Conservation (phyloP, 352 stramenopile genomes). For the Globisporangium nunn region DNA sequence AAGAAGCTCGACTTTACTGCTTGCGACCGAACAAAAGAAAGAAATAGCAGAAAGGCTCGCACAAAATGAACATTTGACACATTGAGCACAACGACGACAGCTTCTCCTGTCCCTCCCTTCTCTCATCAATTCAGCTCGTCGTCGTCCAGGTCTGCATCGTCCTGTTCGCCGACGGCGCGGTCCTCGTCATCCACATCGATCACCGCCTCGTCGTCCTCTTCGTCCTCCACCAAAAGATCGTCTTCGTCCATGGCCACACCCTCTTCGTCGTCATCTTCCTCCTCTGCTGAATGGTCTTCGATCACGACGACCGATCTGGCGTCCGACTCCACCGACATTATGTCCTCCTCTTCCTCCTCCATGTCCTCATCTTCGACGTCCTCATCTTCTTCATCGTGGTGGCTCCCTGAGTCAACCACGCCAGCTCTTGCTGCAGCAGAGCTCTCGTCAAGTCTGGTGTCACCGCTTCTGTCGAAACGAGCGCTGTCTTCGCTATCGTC, state of each 20-base stretch:
- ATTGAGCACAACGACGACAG: neutral
- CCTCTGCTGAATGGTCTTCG: constrained; percentile 10
- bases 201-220: constrained; percentile 19
- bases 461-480: neutral
- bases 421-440: neutral
- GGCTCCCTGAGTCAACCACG: neutral
- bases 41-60: neutral
- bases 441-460: neutral
- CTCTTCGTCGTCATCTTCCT: constrained; percentile 12
- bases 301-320: constrained; percentile 12
- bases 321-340: constrained; percentile 1
- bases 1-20: too few species aligned
- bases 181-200: constrained; percentile 36
- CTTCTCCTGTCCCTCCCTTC: neutral
- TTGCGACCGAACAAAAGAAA: neutral
- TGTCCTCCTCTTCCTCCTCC: constrained; percentile 25
- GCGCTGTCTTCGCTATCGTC: constrained; percentile 11
- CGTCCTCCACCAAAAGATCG: constrained; percentile 29
- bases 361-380: constrained; percentile 19
- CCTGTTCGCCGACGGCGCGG: constrained; percentile 7
- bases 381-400: constrained; percentile 18
- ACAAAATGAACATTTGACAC: neutral
- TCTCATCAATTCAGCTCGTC: constrained; percentile 2
- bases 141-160: constrained; percentile 16
- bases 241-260: constrained; percentile 19